These are phyloP conservation scores for Aureobasidium melanogenum DNA, from an alignment of 2,329 filamentous ascomycete species.

Conservation along the genomic window DNA sequence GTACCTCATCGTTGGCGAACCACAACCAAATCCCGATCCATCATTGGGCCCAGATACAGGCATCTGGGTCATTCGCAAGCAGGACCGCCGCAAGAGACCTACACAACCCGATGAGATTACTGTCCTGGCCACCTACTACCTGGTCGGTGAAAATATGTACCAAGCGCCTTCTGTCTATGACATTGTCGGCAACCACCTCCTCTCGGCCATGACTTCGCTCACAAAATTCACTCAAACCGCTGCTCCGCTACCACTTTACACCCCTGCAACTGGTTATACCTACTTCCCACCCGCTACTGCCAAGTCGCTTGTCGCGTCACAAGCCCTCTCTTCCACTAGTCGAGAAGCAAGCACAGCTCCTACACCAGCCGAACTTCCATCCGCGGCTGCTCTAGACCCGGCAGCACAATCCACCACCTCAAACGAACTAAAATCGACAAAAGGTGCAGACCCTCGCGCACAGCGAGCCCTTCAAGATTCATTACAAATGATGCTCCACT, in stretches of 20 bases:
- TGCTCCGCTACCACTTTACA: slow-evolving; percentile 47
- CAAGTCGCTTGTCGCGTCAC: slow-evolving; percentile 26
- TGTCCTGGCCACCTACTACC: slow-evolving; percentile 50
- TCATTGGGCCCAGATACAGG: slow-evolving; percentile 29
- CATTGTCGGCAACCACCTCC: slow-evolving; percentile 42
- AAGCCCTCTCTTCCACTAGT: slow-evolving; percentile 30
- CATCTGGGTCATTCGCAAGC: slow-evolving; percentile 54
- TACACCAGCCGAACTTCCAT: not conserved
- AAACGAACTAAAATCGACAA: not conserved
- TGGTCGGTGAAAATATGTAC: slow-evolving; percentile 51
- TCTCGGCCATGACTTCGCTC: slow-evolving; percentile 48
- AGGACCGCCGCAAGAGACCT: slow-evolving; percentile 37
- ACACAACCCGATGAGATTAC: slow-evolving; percentile 41
- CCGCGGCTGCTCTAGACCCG: not conserved
- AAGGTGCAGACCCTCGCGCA: slow-evolving; percentile 10
- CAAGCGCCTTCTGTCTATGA: slow-evolving; percentile 54
- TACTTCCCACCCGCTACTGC: slow-evolving; percentile 39
- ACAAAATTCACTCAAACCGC: slow-evolving; percentile 47
- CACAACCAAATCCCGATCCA: slow-evolving; percentile 34
- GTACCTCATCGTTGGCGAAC: slow-evolving; percentile 51
- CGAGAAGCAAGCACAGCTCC: slow-evolving; percentile 37
- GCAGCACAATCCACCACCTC: not conserved
- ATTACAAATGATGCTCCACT: slow-evolving; percentile 31
- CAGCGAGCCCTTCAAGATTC: slow-evolving; percentile 40
- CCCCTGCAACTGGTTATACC: slow-evolving; percentile 50